Evolutionary conservation across 2,329 filamentous ascomycete genomes (phyloP).

Genomic region (Scopulariopsis brevicaulis): DNA sequence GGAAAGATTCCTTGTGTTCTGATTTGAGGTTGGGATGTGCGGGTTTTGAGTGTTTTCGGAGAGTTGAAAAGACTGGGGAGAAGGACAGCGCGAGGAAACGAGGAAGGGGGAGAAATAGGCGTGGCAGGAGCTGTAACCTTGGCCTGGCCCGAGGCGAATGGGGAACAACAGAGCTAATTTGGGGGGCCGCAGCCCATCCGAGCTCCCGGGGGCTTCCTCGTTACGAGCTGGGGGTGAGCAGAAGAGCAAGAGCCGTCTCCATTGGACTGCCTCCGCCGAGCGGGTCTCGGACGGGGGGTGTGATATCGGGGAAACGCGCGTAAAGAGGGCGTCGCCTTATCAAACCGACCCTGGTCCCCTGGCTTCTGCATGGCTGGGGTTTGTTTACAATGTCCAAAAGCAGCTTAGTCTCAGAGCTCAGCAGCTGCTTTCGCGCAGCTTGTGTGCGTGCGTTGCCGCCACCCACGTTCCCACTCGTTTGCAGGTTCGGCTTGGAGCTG

Average conservation of each 20-base stretch:
- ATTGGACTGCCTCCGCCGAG: background rate
- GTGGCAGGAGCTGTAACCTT: slow-evolving; percentile 1
- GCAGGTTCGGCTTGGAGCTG: background rate
- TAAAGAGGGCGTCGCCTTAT: background rate
- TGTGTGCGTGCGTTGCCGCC: background rate
- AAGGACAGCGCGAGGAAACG: background rate
- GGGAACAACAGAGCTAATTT: background rate
- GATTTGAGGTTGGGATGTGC: background rate
- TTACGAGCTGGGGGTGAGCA: background rate
- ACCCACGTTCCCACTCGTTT: background rate
- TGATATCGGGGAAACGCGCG: background rate
- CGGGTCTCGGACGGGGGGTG: background rate
- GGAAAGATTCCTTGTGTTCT: background rate
- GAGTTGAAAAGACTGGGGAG: slow-evolving; percentile 2
- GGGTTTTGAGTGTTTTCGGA: background rate
- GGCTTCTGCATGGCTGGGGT: too few species aligned
- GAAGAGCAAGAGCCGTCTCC: background rate
- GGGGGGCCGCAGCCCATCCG: background rate
- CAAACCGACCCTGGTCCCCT: background rate
- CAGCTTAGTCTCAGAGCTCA: background rate
- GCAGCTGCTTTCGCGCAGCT: background rate
- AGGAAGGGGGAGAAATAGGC: slow-evolving; percentile 4
- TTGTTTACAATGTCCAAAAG: background rate
- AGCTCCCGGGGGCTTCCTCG: background rate
- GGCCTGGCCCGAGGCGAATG: background rate